A percentile compares a stretch with the other conserved stretches of the same genome.
phyloP scores from a whole-genome alignment of 805 yeast genomes.

The Yamadazyma takamatsuzukensis region DNA sequence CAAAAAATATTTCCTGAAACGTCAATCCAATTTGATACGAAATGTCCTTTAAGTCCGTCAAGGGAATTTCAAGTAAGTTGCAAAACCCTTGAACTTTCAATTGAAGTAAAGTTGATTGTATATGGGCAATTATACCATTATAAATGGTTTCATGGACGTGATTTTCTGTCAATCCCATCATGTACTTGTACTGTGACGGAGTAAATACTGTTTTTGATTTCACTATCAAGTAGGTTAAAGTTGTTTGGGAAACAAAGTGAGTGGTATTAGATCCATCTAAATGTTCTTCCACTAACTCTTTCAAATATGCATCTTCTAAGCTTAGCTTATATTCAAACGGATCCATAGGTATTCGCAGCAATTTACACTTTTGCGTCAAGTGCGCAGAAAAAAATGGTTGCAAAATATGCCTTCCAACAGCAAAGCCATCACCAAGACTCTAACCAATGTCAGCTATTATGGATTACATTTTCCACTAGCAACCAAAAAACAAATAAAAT shows the following conservation, averaged over 20 bases:
- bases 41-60: slow-evolving; percentile 22
- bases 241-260: background rate
- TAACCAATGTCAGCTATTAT: slow-evolving; percentile 2
- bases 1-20: slow-evolving; percentile 21
- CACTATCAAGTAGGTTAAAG: slow-evolving; percentile 13
- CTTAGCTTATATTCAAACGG: slow-evolving; percentile 5
- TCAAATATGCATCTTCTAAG: slow-evolving; percentile 3
- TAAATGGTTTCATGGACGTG: slow-evolving; percentile 1
- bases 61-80: slow-evolving; percentile 15
- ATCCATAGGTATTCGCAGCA: slow-evolving; percentile 2
- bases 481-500: slow-evolving; percentile 5
- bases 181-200: slow-evolving; percentile 10
- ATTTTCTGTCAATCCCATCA: slow-evolving; percentile 9
- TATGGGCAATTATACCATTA: slow-evolving; percentile 3
- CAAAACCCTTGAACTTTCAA: slow-evolving; percentile 1
- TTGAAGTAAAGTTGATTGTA: slow-evolving; percentile 1
- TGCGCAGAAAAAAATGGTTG: slow-evolving; percentile 1
- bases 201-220: slow-evolving; percentile 8
- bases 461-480: slow-evolving; percentile 10
- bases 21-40: slow-evolving; percentile 21
- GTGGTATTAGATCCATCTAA: slow-evolving; percentile 1
- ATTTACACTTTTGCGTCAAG: background rate
- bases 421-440: too few relatives aligned
- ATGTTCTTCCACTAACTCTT: slow-evolving; percentile 5
- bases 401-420: background rate